These are phyloP conservation scores for Verticillium klebahnii DNA, from an alignment of 2,329 filamentous ascomycete species.

Conservation along the genomic window DNA sequence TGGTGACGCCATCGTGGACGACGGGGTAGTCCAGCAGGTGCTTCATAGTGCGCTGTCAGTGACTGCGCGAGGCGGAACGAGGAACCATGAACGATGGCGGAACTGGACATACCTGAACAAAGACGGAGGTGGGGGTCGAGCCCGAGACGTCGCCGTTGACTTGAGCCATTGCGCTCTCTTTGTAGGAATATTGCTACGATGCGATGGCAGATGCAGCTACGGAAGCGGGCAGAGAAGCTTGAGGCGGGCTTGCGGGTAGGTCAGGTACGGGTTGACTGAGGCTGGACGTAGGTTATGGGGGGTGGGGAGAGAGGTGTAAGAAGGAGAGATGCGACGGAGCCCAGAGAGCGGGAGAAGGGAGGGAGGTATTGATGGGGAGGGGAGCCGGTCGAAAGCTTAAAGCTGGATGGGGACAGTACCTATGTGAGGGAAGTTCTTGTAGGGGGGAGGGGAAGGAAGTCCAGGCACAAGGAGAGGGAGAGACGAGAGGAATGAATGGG, in stretches of 20 bases:
- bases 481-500: not conserved
- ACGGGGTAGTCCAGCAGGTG: constrained; percentile 83
- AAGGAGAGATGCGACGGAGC: not conserved
- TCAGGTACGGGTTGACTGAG: not conserved
- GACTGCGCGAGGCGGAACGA: not conserved
- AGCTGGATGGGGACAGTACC: not conserved
- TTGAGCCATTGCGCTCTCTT: constrained; percentile 29
- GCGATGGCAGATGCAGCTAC: not conserved
- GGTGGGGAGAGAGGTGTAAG: not conserved
- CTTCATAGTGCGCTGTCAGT: constrained; percentile 35
- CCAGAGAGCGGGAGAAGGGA: not conserved
- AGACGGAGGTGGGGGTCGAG: constrained; percentile 41
- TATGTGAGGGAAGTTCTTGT: not conserved
- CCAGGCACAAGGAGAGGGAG: not conserved
- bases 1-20: constrained; percentile 71
- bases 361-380: not conserved
- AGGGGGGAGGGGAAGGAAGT: not conserved
- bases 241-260: not conserved
- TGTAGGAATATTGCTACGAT: not conserved
- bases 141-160: constrained; percentile 47
- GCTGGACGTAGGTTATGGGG: not conserved
- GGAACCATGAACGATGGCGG: not conserved
- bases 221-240: not conserved
- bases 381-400: not conserved
- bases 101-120: constrained; percentile 38